These are phyloP conservation scores for Plectranthus barbatus DNA, from an alignment of 257 asterid genomes.

Conservation along the genomic window DNA sequence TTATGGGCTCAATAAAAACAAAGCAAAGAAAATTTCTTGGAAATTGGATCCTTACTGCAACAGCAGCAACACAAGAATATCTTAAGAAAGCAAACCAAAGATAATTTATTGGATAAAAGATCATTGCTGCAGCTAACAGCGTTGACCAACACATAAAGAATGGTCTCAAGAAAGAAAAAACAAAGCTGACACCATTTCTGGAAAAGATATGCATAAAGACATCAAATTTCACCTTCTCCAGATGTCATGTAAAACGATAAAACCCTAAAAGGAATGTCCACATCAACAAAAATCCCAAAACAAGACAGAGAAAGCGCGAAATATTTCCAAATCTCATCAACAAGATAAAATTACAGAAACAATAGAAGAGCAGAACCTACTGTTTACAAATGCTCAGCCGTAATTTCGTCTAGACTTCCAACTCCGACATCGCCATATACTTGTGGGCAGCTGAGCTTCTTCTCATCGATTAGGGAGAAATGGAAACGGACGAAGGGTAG, in stretches of 20 bases:
- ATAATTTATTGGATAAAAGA: too few species aligned
- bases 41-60: too few species aligned
- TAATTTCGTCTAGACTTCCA: slow-evolving; percentile 32
- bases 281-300: not conserved
- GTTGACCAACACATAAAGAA: not conserved
- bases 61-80: too few species aligned
- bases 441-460: not conserved
- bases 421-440: slow-evolving; percentile 7
- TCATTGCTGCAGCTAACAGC: too few species aligned
- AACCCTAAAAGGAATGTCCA: slow-evolving; percentile 27
- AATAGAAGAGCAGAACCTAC: slow-evolving; percentile 17
- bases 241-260: slow-evolving; percentile 63
- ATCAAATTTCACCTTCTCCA: slow-evolving; percentile 58
- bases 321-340: not conserved
- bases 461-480: not conserved
- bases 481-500: too few species aligned
- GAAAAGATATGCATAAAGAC: too few species aligned
- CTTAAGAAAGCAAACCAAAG: too few species aligned
- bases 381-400: slow-evolving; percentile 53
- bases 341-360: not conserved
- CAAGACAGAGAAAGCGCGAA: not conserved
- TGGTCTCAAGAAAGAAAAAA: not conserved
- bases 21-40: slow-evolving; percentile 1
- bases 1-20: not conserved
- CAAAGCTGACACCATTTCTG: too few species aligned